Evolutionary conservation across 2,329 filamentous ascomycete genomes (phyloP).

Genomic region (Penicillium hordei): DNA sequence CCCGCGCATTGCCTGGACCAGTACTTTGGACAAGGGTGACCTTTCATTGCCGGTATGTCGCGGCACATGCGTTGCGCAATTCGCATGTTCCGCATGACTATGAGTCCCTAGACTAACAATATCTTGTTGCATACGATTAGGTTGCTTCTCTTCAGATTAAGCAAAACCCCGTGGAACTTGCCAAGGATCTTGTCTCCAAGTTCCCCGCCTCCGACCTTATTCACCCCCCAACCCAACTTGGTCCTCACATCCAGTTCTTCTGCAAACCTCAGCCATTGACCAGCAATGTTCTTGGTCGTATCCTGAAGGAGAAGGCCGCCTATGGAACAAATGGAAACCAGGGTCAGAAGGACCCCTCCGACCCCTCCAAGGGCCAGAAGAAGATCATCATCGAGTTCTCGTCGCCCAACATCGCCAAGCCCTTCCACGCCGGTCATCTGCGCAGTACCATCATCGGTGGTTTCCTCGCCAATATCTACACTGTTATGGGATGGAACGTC

Average conservation of each 20-base stretch:
- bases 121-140: slow-evolving; percentile 21
- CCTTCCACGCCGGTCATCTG: slow-evolving; percentile 65
- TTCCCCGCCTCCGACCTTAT: slow-evolving; percentile 61
- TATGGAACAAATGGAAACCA: slow-evolving; percentile 62
- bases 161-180: slow-evolving; percentile 59
- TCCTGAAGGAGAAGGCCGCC: slow-evolving; percentile 55
- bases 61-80: background rate
- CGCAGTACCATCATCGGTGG: slow-evolving; percentile 67
- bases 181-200: slow-evolving; percentile 56
- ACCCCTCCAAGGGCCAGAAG: slow-evolving; percentile 58
- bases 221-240: slow-evolving; percentile 55
- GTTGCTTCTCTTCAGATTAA: slow-evolving; percentile 50
- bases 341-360: slow-evolving; percentile 59
- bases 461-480: slow-evolving; percentile 63
- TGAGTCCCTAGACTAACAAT: background rate
- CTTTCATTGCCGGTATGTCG: slow-evolving; percentile 44
- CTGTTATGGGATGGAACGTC: slow-evolving; percentile 62
- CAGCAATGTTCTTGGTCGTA: slow-evolving; percentile 58
- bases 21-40: slow-evolving; percentile 49
- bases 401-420: slow-evolving; percentile 67
- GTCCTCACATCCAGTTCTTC: slow-evolving; percentile 65
- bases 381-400: slow-evolving; percentile 65
- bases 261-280: slow-evolving; percentile 60
- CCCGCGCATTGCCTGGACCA: slow-evolving; percentile 45
- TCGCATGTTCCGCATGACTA: background rate